These are phyloP conservation scores for Leccinum subrobustum DNA, from an alignment of 1,284 basidiomycete species.

Conservation along the genomic window DNA sequence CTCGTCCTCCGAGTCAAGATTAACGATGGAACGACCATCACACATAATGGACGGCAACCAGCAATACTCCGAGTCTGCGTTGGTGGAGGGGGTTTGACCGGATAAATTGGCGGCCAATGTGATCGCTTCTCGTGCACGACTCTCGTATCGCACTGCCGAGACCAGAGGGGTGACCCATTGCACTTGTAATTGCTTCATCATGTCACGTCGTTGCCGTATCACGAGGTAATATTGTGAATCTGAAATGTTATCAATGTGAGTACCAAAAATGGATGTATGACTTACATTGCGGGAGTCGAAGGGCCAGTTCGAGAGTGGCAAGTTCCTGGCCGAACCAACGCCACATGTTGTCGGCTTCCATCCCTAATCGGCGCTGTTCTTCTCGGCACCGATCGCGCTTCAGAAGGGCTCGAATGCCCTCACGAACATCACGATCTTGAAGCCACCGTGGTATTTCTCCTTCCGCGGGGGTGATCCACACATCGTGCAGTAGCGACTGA, in stretches of 20 bases:
- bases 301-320: not conserved
- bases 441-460: not conserved
- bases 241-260: not conserved
- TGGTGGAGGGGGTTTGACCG: not conserved
- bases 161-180: slow-evolving; percentile 14
- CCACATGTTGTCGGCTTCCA: not conserved
- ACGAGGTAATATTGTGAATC: slow-evolving; percentile 4
- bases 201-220: slow-evolving; percentile 6
- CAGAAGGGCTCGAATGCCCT: not conserved
- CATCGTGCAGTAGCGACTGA: too few species aligned
- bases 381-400: not conserved
- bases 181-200: slow-evolving; percentile 5
- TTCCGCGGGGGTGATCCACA: too few species aligned
- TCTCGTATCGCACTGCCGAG: not conserved
- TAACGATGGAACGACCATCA: not conserved
- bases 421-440: not conserved
- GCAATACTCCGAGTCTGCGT: not conserved
- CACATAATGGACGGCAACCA: not conserved
- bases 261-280: not conserved
- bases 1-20: not conserved
- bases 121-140: not conserved
- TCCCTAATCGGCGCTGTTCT: not conserved
- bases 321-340: not conserved
- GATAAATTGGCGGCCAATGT: not conserved
- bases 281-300: not conserved